Evolutionary conservation across 768 basidiomycete species (phyloP), one percentile per base, ranked within the genome.

Genomic region (Suillus occidentalis): DNA sequence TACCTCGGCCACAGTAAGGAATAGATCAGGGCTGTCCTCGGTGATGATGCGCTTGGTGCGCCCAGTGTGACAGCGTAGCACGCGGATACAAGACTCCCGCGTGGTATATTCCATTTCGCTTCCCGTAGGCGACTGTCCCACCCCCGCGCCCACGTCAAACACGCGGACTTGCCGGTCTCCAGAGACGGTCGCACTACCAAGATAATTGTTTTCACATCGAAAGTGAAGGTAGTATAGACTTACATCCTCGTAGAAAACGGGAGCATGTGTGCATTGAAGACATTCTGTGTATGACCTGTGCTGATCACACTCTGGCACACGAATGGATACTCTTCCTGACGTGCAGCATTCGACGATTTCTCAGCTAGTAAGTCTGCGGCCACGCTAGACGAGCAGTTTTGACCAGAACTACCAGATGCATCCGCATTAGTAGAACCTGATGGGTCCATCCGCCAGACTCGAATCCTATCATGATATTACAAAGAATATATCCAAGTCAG

Each of bases 211-310:
- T 56, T 57, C 37, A 64, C 61, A 60, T 31, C 56, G 61, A 50
- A 4, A 34, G 53, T n/a, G 65, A 64, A 71, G 66, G 62, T 70
- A 68, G 39, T 49, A 43, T 56, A 66, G 66, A 72, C 86, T 80
- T 75, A 93, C 87, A 96, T 90, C 61, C 87, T 85, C n/a, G 88
- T 84, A 13, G 92, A 91, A 67, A 85, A 79, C 0, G 93, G 92
- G 2, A 97, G 80, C 83, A 92, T 89, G 55, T 91, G 86, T 0
- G 85, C 87, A 68, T 89, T 91, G 80, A 97, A 97, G 55, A 97
- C 92, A 71, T 97, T 97, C 14, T 83, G 87, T 55, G 78, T 83
- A 74, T 97, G 94, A 4, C 92, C 92, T 0, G 94, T 95, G 16
- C 82, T 75, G 59, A 95, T 87, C n/a, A 89, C 84, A 9, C 87